A percentile compares a stretch with the other conserved stretches of the same genome.
These are phyloP conservation scores for Fusarium clavum DNA, from an alignment of 2,329 filamentous ascomycete species.

Conservation along the genomic window DNA sequence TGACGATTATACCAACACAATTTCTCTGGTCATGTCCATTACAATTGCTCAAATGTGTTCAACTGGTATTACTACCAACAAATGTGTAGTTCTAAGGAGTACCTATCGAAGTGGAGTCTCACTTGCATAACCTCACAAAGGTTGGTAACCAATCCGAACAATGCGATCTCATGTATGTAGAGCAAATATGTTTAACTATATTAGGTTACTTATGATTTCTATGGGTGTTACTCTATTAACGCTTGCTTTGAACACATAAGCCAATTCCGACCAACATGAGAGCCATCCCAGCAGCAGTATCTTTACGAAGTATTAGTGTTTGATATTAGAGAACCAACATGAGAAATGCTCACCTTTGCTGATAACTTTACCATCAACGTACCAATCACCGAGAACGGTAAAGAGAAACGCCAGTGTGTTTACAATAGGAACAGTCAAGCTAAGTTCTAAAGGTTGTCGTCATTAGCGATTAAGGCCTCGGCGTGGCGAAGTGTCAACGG, in stretches of 20 bases:
- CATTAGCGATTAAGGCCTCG: conserved; percentile 24
- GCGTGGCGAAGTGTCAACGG: conserved; percentile 30
- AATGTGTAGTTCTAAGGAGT: neutral
- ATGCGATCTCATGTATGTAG: conserved; percentile 8
- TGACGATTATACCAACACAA: conserved; percentile 1
- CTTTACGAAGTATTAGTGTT: conserved; percentile 55
- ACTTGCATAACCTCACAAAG: conserved; percentile 19
- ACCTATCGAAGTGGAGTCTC: conserved; percentile 37
- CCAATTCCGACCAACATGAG: conserved; percentile 84
- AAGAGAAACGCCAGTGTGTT: conserved; percentile 97
- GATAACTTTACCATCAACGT: conserved; percentile 91
- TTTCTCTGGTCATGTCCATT: neutral
- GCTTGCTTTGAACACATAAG: conserved; percentile 80
- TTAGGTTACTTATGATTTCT: conserved; percentile 6
- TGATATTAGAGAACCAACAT: neutral
- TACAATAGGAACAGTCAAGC: conserved; percentile 92
- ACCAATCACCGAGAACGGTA: conserved; percentile 95
- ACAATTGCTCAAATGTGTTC: neutral
- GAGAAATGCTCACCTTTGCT: conserved; percentile 71
- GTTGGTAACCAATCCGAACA: conserved; percentile 41
- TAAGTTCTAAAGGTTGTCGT: conserved; percentile 72
- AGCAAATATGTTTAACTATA: conserved; percentile 13
- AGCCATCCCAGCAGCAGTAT: conserved; percentile 85
- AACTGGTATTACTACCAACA: neutral
- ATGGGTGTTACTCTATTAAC: conserved; percentile 39